Conservation (phyloP, 352 stramenopile species). For the Globisporangium solare region DNA sequence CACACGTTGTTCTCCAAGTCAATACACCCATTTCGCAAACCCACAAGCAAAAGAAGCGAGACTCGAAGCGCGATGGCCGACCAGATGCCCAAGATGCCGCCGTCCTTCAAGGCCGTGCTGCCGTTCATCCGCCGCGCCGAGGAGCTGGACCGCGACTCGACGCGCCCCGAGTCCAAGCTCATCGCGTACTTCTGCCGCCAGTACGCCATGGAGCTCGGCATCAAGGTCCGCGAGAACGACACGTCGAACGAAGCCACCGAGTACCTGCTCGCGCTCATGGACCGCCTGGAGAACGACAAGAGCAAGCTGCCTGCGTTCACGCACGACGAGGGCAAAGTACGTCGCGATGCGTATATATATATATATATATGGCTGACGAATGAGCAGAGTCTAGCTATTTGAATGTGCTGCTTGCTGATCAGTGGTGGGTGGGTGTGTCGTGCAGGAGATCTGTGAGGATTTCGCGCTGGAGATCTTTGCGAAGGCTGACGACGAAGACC, state of each 20-base stretch:
- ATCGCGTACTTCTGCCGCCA: conserved; percentile 94
- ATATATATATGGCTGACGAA: background rate
- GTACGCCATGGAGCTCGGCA: conserved; percentile 86
- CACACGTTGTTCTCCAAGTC: conserved; percentile 9
- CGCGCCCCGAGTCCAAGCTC: conserved; percentile 89
- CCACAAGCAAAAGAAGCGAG: conserved; percentile 8
- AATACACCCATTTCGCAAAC: conserved; percentile 9
- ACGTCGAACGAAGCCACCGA: conserved; percentile 74
- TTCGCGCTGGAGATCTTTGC: conserved; percentile 93
- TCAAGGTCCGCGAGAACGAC: conserved; percentile 83
- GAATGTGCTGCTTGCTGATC: too few species aligned
- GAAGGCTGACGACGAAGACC: conserved; percentile 93
- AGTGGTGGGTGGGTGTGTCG: background rate
- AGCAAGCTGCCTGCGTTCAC: conserved; percentile 85
- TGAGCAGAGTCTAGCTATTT: background rate
- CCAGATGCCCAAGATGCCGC: conserved; percentile 74
- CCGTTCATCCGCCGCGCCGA: conserved; percentile 93
- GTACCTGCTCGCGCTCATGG: conserved; percentile 89
- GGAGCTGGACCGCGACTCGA: conserved; percentile 91
- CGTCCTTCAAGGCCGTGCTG: conserved; percentile 92
- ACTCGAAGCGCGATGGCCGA: conserved; percentile 33
- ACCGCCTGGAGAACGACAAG: conserved; percentile 91
- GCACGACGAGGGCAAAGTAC: conserved; percentile 87
- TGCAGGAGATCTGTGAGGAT: conserved; percentile 78
- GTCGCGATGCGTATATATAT: conserved; percentile 7